Base-by-base conservation (phyloP, 257 asterid species). In the Nicotiana otophora region DNA sequence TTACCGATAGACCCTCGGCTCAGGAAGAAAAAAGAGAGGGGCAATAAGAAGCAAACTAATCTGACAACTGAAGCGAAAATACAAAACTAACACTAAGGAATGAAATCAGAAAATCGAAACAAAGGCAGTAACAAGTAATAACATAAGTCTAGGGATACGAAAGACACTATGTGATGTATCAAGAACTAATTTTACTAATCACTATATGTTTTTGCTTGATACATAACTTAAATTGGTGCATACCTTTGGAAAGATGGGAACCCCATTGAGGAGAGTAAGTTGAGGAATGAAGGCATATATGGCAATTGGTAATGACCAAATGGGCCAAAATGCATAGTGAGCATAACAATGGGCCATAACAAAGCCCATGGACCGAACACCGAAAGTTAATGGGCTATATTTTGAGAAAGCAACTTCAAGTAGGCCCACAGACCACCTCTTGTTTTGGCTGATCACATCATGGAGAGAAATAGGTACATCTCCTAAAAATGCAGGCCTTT, bases 351-450 rank as follows among this genome's bases (percentile, higher is more conserved):
- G 89, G 77, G 90, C 92, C 92, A 89, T 88, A 42, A 93, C 31
- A 7, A 86, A 72, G 60, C 98, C 98, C 34, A 88, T 65, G 17
- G 64, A 72, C 39, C 68, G 77, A 28, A 68, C 88, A 7, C 98
- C 98, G 36, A 34, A 92, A 7, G 91, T 92, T 36, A 89, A 11
- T 19, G 98, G 89, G 83, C 88, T 89, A 34, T 87, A 82, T 85
- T 86, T 92, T 55, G 94, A 89, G 26, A 95, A 81, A 69, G 83
- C 81, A 79, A 95, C 96, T 89, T 95, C 96, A 2, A 90, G 87
- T 10, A 92, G 94, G 34, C 98, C 98, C 4, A 95, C 91, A 2
- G 80, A 57, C 98, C 98, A 95, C 80, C 98, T 77, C 81, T 89
- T 92, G 48, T 65, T 80, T 69, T 93, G 99, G 78, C 85, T 87